These are phyloP conservation scores for Fusarium sp. DNA, from an alignment of 2,329 filamentous ascomycete species.

Conservation along the genomic window DNA sequence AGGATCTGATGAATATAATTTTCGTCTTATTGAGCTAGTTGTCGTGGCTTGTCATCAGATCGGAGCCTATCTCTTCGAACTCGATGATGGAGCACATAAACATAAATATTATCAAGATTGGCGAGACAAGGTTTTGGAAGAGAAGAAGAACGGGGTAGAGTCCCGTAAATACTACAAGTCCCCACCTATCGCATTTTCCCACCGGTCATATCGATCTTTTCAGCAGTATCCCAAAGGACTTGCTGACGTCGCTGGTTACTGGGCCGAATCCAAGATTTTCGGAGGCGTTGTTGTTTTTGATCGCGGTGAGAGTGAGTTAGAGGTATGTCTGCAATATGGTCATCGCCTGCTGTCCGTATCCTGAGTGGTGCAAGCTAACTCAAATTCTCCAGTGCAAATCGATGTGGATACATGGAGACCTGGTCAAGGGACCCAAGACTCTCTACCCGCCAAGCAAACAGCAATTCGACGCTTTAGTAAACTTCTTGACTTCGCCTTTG, in stretches of 20 bases:
- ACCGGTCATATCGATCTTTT: constrained; percentile 4
- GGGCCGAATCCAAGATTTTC: constrained; percentile 32
- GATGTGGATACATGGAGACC: constrained; percentile 30
- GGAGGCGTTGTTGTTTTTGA: constrained; percentile 26
- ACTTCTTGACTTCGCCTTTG: background rate
- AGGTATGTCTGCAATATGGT: background rate
- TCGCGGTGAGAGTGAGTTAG: constrained; percentile 22
- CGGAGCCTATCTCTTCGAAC: constrained; percentile 18
- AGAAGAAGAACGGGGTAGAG: background rate
- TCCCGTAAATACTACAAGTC: background rate
- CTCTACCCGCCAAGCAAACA: constrained; percentile 27
- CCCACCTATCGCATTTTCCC: constrained; percentile 11
- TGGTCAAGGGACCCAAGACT: background rate
- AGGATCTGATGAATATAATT: background rate
- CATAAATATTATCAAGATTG: constrained; percentile 13
- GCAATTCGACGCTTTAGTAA: constrained; percentile 12
- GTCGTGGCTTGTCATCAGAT: constrained; percentile 29
- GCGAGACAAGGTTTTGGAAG: background rate
- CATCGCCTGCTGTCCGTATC: background rate
- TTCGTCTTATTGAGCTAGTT: constrained; percentile 28
- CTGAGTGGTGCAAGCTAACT: accelerated
- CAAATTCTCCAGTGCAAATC: constrained; percentile 7
- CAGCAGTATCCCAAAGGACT: constrained; percentile 26
- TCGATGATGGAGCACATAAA: constrained; percentile 25
- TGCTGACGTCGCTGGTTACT: constrained; percentile 26